These are phyloP conservation scores for Trypanosoma grayi DNA, from an alignment of 208 protist genomes.

Conservation along the genomic window DNA sequence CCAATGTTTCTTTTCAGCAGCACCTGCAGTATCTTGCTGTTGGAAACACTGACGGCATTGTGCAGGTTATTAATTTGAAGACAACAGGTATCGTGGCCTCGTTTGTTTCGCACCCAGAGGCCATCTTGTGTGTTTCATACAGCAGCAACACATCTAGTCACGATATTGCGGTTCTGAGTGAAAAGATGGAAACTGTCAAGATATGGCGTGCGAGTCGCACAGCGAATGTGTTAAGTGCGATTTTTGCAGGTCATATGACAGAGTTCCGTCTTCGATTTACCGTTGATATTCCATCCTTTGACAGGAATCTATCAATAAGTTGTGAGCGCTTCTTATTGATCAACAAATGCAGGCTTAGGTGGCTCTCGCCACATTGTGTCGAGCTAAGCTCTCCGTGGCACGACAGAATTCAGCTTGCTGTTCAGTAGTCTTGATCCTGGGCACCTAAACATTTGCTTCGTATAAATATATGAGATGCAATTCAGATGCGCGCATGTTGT, in stretches of 20 bases:
- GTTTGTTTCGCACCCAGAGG: slow-evolving; percentile 51
- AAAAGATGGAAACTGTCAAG: slow-evolving; percentile 56
- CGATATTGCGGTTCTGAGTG: slow-evolving; percentile 71
- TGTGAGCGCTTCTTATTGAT: slow-evolving; percentile 29
- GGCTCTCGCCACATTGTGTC: slow-evolving; percentile 82
- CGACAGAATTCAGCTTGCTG: slow-evolving; percentile 46
- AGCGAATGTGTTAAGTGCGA: slow-evolving; percentile 11
- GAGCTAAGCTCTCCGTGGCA: slow-evolving; percentile 78
- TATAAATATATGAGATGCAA: slow-evolving; percentile 1
- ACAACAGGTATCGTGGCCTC: slow-evolving; percentile 45
- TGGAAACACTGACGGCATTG: slow-evolving; percentile 52
- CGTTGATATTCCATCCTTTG: slow-evolving; percentile 17
- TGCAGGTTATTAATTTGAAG: slow-evolving; percentile 71
- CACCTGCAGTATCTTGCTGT: slow-evolving; percentile 66
- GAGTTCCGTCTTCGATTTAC: slow-evolving; percentile 21
- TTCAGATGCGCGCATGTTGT: background rate
- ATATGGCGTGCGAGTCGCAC: slow-evolving; percentile 53
- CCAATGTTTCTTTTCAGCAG: slow-evolving; percentile 76
- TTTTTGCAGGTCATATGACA: slow-evolving; percentile 19
- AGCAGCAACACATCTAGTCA: slow-evolving; percentile 63
- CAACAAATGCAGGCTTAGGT: slow-evolving; percentile 48
- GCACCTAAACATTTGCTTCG: background rate
- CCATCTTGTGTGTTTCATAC: slow-evolving; percentile 65
- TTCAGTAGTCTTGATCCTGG: slow-evolving; percentile 12
- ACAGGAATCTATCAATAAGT: background rate